A percentile compares a stretch with the other conserved stretches of the same genome.
phyloP scores from a whole-genome alignment of 495 filamentous ascomycete genomes.

The Corynascus novoguineensis region DNA sequence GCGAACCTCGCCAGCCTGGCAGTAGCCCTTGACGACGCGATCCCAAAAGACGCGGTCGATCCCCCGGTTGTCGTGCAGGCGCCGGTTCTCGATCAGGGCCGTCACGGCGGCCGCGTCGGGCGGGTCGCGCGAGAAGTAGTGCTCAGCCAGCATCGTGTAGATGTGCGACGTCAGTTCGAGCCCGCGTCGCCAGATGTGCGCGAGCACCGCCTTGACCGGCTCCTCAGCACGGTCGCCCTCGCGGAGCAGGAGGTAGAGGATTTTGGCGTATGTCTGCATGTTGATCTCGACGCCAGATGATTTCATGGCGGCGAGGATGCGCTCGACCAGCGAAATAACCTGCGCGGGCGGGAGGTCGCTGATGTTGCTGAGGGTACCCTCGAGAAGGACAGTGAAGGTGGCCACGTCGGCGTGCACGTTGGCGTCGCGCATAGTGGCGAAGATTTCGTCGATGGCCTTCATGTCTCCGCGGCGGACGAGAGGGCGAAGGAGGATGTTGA shows the following conservation, averaged over 20 bases:
- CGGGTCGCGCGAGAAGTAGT: conserved; percentile 55
- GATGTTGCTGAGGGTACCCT: conserved; percentile 30
- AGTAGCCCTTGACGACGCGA: conserved; percentile 60
- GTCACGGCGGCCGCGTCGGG: conserved; percentile 55
- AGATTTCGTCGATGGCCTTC: conserved; percentile 34
- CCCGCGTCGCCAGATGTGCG: conserved; percentile 49
- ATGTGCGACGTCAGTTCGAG: conserved; percentile 53
- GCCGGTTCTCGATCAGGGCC: conserved; percentile 44
- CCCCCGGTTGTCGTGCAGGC: conserved; percentile 30
- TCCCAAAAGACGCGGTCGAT: conserved; percentile 63
- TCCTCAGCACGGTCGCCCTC: conserved; percentile 35
- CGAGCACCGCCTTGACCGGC: conserved; percentile 55
- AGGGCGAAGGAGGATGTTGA: conserved; percentile 59
- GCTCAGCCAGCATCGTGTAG: conserved; percentile 65
- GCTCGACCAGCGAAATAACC: conserved; percentile 30
- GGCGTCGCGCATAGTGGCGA: conserved; percentile 36
- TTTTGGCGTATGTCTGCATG: conserved; percentile 53
- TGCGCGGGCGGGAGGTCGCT: conserved; percentile 20
- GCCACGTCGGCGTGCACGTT: conserved; percentile 33
- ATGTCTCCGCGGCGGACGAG: conserved; percentile 44
- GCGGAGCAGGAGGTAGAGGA: conserved; percentile 57
- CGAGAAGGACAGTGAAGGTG: conserved; percentile 42
- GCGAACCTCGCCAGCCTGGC: conserved; percentile 40
- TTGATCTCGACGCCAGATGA: conserved; percentile 49
- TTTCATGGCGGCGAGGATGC: conserved; percentile 51